A percentile compares a stretch with the other conserved stretches of the same genome.
Evolutionary conservation across 1,139 yeast species (phyloP).

Genomic region (Schwanniomyces etchellsii): DNA sequence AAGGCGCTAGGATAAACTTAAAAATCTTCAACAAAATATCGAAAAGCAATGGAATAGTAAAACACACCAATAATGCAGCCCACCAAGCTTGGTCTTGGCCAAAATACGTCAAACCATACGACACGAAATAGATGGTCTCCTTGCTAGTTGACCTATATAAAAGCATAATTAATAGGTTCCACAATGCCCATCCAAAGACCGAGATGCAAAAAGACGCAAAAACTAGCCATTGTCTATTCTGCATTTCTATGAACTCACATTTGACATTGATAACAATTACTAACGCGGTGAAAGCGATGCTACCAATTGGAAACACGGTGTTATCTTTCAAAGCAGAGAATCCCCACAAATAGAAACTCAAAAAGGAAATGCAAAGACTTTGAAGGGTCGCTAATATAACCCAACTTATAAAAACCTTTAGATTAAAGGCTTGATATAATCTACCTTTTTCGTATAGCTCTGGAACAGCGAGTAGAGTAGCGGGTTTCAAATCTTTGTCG

Average conservation of each 20-base stretch:
- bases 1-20: constrained; percentile 53
- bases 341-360: constrained; percentile 67
- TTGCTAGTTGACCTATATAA: constrained; percentile 53
- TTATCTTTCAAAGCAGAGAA: constrained; percentile 60
- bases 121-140: constrained; percentile 66
- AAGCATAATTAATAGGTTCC: constrained; percentile 75
- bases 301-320: constrained; percentile 77
- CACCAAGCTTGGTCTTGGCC: constrained; percentile 83
- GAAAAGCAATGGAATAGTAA: constrained; percentile 53
- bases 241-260: constrained; percentile 80
- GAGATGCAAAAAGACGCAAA: constrained; percentile 68
- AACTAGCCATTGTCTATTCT: constrained; percentile 69
- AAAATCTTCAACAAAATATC: constrained; percentile 62
- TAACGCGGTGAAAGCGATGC: constrained; percentile 65
- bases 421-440: constrained; percentile 67
- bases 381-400: constrained; percentile 70
- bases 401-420: constrained; percentile 71
- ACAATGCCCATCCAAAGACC: constrained; percentile 79
- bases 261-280: constrained; percentile 71
- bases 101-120: constrained; percentile 63
- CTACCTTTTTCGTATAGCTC: constrained; percentile 82
- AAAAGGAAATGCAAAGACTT: constrained; percentile 66
- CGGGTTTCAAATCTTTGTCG: constrained; percentile 83
- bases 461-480: constrained; percentile 87
- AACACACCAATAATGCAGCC: constrained; percentile 61